phyloP scores from a whole-genome alignment of 2,329 filamentous ascomycete genomes.

The Calonectria crousiana region DNA sequence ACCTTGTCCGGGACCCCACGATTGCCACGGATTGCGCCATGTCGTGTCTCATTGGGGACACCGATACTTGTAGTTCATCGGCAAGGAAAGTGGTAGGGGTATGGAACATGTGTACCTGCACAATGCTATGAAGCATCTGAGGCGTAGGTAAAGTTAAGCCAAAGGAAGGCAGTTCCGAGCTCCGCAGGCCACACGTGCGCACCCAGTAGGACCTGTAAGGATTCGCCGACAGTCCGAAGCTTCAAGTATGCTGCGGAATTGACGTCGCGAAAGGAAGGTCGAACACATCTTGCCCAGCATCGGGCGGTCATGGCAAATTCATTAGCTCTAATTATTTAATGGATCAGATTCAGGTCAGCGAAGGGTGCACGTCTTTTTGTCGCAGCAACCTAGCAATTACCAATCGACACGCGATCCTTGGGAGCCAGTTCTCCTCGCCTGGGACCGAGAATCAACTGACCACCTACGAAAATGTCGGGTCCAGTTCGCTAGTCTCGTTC shows the following conservation, averaged over 20 bases:
- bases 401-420: neutral
- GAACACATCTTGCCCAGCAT: neutral
- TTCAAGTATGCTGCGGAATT: neutral
- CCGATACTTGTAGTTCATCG: slow-evolving; percentile 14
- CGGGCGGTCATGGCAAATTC: neutral
- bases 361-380: neutral
- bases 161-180: slow-evolving; percentile 1
- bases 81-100: slow-evolving; percentile 15
- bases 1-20: slow-evolving; percentile 36
- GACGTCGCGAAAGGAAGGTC: slow-evolving; percentile 2
- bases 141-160: slow-evolving; percentile 19
- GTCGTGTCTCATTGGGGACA: slow-evolving; percentile 21
- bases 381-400: neutral
- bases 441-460: slow-evolving; percentile 1
- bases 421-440: neutral
- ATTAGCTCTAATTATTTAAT: neutral
- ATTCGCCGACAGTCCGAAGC: slow-evolving; percentile 13
- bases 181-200: neutral
- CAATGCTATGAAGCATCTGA: neutral
- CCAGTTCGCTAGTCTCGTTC: neutral
- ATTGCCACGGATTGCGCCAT: slow-evolving; percentile 42
- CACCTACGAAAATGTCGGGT: neutral
- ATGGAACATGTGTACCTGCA: slow-evolving; percentile 6
- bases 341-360: neutral
- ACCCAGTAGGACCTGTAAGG: neutral